Conservation (phyloP, 495 filamentous ascomycete genomes). For the Neurospora tetraspora region DNA sequence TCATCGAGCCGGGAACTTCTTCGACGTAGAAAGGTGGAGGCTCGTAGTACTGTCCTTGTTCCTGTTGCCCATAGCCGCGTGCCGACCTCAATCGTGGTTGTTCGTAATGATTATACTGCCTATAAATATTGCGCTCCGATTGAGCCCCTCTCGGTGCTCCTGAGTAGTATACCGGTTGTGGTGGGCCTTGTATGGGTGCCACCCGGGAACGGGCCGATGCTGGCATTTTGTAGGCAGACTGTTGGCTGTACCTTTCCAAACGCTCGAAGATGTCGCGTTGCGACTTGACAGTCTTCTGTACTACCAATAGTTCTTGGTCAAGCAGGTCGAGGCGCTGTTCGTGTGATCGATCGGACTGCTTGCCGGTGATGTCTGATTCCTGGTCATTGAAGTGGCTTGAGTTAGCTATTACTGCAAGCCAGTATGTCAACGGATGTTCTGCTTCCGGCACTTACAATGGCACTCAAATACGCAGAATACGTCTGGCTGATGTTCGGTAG, state of each 20-base stretch:
- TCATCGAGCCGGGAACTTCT: background rate
- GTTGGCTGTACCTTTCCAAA: constrained; percentile 8
- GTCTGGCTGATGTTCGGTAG: constrained; percentile 22
- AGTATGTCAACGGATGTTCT: background rate
- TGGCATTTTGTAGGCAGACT: constrained; percentile 8
- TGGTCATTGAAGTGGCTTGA: background rate
- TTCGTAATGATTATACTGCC: background rate
- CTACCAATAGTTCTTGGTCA: constrained; percentile 28
- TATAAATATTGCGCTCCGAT: background rate
- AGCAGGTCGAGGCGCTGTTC: constrained; percentile 27
- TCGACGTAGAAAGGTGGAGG: background rate
- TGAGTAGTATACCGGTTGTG: background rate
- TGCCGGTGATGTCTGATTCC: constrained; percentile 25
- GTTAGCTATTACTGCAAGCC: background rate
- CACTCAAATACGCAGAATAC: constrained; percentile 26
- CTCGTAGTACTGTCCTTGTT: background rate
- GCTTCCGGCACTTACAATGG: constrained; percentile 11
- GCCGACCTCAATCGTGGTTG: background rate
- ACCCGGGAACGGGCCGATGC: constrained; percentile 5
- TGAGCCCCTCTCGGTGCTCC: background rate
- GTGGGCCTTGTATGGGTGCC: background rate
- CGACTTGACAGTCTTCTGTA: constrained; percentile 16
- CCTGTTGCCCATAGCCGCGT: background rate
- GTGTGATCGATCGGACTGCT: constrained; percentile 22
- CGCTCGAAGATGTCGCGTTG: constrained; percentile 15